Conservation (phyloP, 768 basidiomycete genomes). For the Pulveroboletus frians region DNA sequence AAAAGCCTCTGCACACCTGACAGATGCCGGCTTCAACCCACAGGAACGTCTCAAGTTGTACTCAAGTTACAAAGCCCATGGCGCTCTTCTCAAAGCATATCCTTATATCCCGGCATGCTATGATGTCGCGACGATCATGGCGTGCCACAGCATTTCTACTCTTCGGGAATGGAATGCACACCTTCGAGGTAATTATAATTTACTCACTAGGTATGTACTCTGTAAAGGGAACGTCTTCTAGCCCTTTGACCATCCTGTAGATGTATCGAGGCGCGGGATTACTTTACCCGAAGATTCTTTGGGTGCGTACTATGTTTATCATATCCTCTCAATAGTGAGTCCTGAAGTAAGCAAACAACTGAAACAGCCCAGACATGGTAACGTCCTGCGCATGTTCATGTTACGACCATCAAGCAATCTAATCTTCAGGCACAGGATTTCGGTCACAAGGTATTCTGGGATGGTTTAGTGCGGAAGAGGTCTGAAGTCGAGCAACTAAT, state of each 20-base stretch:
- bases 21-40: neutral
- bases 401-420: neutral
- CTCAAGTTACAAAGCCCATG: slow-evolving; percentile 33
- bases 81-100: slow-evolving; percentile 28
- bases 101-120: slow-evolving; percentile 25
- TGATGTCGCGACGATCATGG: slow-evolving; percentile 20
- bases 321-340: neutral
- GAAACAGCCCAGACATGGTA: slow-evolving; percentile 23
- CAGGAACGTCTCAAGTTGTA: slow-evolving; percentile 36
- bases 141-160: slow-evolving; percentile 28
- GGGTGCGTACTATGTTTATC: slow-evolving; percentile 29
- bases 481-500: slow-evolving; percentile 29
- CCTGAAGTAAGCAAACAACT: neutral
- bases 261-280: slow-evolving; percentile 35
- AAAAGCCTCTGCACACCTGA: neutral
- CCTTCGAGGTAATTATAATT: slow-evolving; percentile 30
- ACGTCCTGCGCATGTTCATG: neutral
- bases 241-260: slow-evolving; percentile 17
- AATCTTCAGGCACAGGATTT: slow-evolving; percentile 30
- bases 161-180: slow-evolving; percentile 32
- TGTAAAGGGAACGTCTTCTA: neutral
- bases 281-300: slow-evolving; percentile 38
- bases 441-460: slow-evolving; percentile 37
- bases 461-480: slow-evolving; percentile 29
- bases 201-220: slow-evolving; percentile 29